Evolutionary conservation across 148 eudicot genomes (phyloP), one percentile per base, ranked within the genome.

Genomic region (Rhododendron ferrugineum): DNA sequence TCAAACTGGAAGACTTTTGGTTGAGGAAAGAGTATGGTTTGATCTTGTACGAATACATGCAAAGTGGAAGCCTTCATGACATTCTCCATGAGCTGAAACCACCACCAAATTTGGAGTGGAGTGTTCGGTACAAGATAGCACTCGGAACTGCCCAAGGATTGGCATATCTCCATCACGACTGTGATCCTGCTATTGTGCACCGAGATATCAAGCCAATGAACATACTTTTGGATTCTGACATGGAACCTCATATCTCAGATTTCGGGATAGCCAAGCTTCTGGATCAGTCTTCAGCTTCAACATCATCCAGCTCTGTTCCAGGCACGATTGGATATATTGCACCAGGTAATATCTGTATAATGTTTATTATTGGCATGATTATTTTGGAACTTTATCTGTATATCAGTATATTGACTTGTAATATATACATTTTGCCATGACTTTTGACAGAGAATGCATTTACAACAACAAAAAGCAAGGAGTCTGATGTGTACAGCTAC

Each of bases 231-330:
- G 96, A 96, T 84, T 86, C 92, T 6, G 95, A 96, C 0, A 85
- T 95, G 94, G 98, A 93, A 86, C 94, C 98, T 90, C 98, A 93
- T 83, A 93, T 96, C 81, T 93, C 98, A 37, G 98, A 96, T 88
- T 96, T 94, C 78, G 98, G 98, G 78, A 94, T 96, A 18, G 98
- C 96, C 50, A 93, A 96, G 88, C 92, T 96, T 80, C 86, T 94
- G 80, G 93, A 93, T 84, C 92, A 89, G 42, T 86, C 93, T 50
- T 85, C 90, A 18, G 78, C 86, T 83, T 79, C 92, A 26, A 44
- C 87, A 44, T 85, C 89, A 47, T 91, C 94, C 49, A 86, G 58
- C 78, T 86, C 87, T 26, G 73, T 94, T 86, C 91, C 84, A 40
- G 98, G 98, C 77, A 94, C 98, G 34, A 85, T 93, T 68, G 98